Conservation (phyloP, 2,329 filamentous ascomycete species). For the Pseudocercospora fijiensis region DNA sequence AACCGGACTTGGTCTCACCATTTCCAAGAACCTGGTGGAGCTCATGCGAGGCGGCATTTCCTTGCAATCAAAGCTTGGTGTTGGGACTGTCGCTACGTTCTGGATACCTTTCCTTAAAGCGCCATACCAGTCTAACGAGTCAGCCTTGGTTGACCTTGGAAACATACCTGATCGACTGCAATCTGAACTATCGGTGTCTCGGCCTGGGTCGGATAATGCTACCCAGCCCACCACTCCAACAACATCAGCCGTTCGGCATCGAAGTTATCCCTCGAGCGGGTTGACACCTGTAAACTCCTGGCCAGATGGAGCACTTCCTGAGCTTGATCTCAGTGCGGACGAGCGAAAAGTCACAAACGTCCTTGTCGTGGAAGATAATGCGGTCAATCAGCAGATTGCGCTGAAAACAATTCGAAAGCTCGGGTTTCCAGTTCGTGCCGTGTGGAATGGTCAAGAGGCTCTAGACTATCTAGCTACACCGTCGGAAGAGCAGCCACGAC, state of each 20-base stretch:
- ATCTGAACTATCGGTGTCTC: conserved; percentile 58
- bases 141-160: conserved; percentile 60
- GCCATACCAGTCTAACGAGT: conserved; percentile 50
- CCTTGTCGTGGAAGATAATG: conserved; percentile 80
- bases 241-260: conserved; percentile 22
- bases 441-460: conserved; percentile 77
- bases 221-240: conserved; percentile 44
- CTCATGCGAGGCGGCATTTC: conserved; percentile 76
- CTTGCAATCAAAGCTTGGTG: conserved; percentile 64
- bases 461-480: conserved; percentile 63
- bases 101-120: conserved; percentile 75
- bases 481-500: conserved; percentile 52
- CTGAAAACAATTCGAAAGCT: conserved; percentile 72
- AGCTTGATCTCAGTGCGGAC: conserved; percentile 54
- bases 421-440: conserved; percentile 67
- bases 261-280: conserved; percentile 24
- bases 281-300: conserved; percentile 29
- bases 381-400: conserved; percentile 67
- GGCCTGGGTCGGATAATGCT: conserved; percentile 62
- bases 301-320: conserved; percentile 42
- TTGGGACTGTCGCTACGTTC: conserved; percentile 72
- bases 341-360: conserved; percentile 66
- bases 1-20: conserved; percentile 74
- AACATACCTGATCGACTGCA: conserved; percentile 66
- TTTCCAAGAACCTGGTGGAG: conserved; percentile 77